phyloP scores from a whole-genome alignment of 2,329 filamentous ascomycete species.

The Allantophomopsis lycopodina region DNA sequence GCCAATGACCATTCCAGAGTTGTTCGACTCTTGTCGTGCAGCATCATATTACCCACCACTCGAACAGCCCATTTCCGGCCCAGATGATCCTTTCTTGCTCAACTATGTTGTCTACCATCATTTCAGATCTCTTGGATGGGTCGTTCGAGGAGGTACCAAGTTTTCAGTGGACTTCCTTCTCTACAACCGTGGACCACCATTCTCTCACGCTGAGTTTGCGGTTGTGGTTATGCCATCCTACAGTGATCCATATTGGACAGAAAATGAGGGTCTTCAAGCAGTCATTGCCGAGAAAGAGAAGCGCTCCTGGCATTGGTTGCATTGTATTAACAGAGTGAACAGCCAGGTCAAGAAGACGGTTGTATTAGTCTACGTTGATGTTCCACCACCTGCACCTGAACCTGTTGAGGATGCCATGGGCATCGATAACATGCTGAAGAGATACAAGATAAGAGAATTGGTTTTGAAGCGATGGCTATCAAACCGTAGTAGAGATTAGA shows the following conservation, averaged over 20 bases:
- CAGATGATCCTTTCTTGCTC: constrained; percentile 75
- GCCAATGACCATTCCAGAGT: constrained; percentile 35
- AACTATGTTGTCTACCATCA: constrained; percentile 91
- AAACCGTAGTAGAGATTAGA: constrained; percentile 47
- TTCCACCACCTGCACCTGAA: constrained; percentile 53
- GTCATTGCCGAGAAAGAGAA: constrained; percentile 33
- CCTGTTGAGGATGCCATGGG: constrained; percentile 32
- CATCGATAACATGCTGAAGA: constrained; percentile 47
- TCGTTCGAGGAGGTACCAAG: constrained; percentile 82
- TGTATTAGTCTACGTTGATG: constrained; percentile 80
- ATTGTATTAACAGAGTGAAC: constrained; percentile 80
- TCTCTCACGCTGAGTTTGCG: constrained; percentile 90
- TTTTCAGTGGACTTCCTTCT: constrained; percentile 93
- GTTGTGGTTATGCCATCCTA: constrained; percentile 77
- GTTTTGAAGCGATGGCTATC: constrained; percentile 72
- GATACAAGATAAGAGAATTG: constrained; percentile 70
- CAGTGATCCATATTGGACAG: constrained; percentile 55
- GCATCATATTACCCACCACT: constrained; percentile 55
- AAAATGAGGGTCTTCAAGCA: constrained; percentile 29
- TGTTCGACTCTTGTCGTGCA: constrained; percentile 54
- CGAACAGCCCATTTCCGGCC: constrained; percentile 31
- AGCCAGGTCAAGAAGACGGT: constrained; percentile 83
- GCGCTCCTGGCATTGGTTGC: constrained; percentile 68
- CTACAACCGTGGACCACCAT: constrained; percentile 85
- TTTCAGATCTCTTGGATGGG: constrained; percentile 91